phyloP scores from a whole-genome alignment of 106 monocot genomes.

The Posidonia australis region DNA sequence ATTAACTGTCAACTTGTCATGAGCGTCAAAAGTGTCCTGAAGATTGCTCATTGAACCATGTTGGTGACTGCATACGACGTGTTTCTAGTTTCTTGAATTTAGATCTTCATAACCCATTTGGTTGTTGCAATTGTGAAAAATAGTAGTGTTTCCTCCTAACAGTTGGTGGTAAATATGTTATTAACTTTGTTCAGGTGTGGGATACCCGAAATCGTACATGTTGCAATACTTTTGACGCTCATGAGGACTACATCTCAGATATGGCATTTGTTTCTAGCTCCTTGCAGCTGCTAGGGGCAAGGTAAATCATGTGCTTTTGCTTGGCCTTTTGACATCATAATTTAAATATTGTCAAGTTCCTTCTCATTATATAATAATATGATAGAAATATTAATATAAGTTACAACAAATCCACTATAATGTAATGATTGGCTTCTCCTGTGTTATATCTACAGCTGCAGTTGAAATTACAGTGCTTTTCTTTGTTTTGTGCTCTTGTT shows the following conservation, averaged over 20 bases:
- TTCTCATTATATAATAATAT: too few relatives aligned
- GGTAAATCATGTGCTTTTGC: slow-evolving; percentile 4
- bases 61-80: too few relatives aligned
- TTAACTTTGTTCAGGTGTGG: slow-evolving; percentile 13
- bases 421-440: too few relatives aligned
- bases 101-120: too few relatives aligned
- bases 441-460: background rate
- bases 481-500: background rate
- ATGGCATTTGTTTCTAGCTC: slow-evolving; percentile 21
- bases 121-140: too few relatives aligned
- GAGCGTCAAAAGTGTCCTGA: too few relatives aligned
- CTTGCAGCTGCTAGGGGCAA: slow-evolving; percentile 18
- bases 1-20: too few relatives aligned
- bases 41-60: too few relatives aligned
- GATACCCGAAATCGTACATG: slow-evolving; percentile 19
- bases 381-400: too few relatives aligned
- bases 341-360: too few relatives aligned
- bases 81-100: too few relatives aligned
- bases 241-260: slow-evolving; percentile 27
- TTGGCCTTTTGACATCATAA: background rate
- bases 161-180: background rate
- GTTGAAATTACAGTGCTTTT: background rate
- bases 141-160: background rate
- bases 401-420: too few relatives aligned
- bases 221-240: slow-evolving; percentile 16